phyloP scores from a whole-genome alignment of 163 green algal species.

The Chloroidium sp. region DNA sequence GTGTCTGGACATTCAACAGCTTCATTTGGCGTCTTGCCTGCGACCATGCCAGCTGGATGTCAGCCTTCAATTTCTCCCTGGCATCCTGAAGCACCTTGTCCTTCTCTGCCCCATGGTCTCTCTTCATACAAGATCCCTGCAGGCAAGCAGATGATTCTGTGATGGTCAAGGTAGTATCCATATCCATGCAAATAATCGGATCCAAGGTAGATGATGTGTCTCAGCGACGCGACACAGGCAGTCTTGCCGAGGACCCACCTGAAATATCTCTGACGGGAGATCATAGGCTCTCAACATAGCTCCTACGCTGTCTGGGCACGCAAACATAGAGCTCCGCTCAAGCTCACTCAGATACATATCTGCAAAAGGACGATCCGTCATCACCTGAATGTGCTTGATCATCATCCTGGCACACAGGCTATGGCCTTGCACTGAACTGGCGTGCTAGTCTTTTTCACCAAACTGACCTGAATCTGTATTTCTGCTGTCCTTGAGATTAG shows the following conservation, averaged over 20 bases:
- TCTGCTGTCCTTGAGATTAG: not conserved
- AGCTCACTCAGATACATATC: not conserved
- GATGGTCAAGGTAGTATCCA: too few species aligned
- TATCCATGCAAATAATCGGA: too few species aligned
- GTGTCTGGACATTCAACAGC: too few species aligned
- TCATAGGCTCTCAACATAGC: not conserved
- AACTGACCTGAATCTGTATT: not conserved
- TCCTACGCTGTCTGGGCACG: not conserved
- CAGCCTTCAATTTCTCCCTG: not conserved
- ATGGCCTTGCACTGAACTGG: not conserved
- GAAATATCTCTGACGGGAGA: not conserved
- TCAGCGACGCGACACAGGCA: not conserved
- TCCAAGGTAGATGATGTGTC: too few species aligned
- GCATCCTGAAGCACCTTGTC: not conserved
- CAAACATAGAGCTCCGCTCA: not conserved
- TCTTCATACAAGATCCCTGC: not conserved
- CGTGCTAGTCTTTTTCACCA: not conserved
- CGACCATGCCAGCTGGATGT: not conserved
- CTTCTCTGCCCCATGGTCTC: not conserved
- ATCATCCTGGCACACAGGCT: not conserved
- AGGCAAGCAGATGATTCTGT: not conserved
- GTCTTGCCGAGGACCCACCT: not conserved
- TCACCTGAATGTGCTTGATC: not conserved
- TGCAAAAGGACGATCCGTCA: not conserved
- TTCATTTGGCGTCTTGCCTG: not conserved